Evolutionary conservation across 2,329 filamentous ascomycete genomes (phyloP).

Genomic region (Colletotrichum lentis): DNA sequence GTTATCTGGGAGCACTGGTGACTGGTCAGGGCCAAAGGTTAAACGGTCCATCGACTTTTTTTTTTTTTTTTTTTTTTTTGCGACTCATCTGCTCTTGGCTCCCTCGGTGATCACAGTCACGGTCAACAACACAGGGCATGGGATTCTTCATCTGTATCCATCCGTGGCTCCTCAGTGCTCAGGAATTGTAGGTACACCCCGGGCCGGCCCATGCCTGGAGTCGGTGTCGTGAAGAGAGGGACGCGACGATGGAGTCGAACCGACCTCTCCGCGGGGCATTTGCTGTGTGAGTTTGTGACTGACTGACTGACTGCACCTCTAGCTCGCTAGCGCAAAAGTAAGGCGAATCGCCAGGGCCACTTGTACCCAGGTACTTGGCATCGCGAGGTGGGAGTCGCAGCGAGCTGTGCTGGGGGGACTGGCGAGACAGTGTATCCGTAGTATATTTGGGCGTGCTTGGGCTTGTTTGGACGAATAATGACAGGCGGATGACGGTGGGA

Average conservation of each 20-base stretch:
- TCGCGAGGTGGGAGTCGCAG: conserved; percentile 4
- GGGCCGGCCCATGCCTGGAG: conserved; percentile 6
- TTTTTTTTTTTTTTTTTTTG: background rate
- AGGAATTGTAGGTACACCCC: conserved; percentile 15
- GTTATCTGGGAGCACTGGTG: conserved; percentile 11
- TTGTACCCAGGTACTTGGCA: conserved; percentile 22
- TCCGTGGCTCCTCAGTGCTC: background rate
- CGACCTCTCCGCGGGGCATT: conserved; percentile 2
- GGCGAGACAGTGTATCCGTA: conserved; percentile 9
- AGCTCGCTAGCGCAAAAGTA: conserved; percentile 33
- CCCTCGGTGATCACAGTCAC: background rate
- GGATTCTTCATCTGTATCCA: conserved; percentile 14
- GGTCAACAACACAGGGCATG: conserved; percentile 7
- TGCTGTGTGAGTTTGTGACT: background rate
- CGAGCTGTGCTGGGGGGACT: conserved; percentile 9
- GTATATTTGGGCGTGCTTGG: background rate
- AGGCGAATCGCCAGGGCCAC: conserved; percentile 1
- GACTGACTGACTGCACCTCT: conserved; percentile 26
- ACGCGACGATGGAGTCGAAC: background rate
- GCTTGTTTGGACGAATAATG: background rate
- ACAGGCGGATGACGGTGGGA: background rate
- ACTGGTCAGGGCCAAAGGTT: conserved; percentile 5
- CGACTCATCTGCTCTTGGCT: conserved; percentile 1
- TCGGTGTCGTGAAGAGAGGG: background rate
- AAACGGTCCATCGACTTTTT: background rate